Conservation (phyloP, 345 rosid genomes). For the Fremontodendron californicum region DNA sequence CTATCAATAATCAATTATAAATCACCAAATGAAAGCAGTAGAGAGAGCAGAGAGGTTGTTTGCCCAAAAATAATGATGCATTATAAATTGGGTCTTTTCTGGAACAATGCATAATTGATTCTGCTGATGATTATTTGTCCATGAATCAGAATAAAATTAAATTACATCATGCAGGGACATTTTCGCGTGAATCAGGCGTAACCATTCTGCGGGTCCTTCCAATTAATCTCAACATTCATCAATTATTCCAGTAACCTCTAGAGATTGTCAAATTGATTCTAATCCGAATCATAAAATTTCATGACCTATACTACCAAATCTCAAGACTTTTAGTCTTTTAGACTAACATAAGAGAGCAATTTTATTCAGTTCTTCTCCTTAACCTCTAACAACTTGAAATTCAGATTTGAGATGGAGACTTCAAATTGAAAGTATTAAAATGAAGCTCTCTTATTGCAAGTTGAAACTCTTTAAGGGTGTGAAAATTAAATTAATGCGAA, state of each 20-base stretch:
- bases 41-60: neutral
- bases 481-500: neutral
- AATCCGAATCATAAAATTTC: neutral
- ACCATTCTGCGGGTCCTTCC: neutral
- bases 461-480: neutral
- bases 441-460: no score
- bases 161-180: neutral
- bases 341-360: no score
- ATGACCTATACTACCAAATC: neutral
- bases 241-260: neutral
- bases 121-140: neutral
- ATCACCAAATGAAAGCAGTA: neutral
- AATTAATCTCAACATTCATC: neutral
- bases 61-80: neutral
- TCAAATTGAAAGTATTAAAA: neutral
- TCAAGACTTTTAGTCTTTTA: no score
- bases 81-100: neutral
- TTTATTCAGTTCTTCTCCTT: no score
- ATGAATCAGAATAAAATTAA: neutral
- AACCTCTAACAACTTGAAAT: neutral
- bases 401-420: neutral
- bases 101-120: constrained; percentile 2
- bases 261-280: neutral
- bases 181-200: neutral
- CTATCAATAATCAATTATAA: neutral